Base-by-base conservation (phyloP, 371 early-diverging fungal genomes). In the Coemansia sp. region DNA sequence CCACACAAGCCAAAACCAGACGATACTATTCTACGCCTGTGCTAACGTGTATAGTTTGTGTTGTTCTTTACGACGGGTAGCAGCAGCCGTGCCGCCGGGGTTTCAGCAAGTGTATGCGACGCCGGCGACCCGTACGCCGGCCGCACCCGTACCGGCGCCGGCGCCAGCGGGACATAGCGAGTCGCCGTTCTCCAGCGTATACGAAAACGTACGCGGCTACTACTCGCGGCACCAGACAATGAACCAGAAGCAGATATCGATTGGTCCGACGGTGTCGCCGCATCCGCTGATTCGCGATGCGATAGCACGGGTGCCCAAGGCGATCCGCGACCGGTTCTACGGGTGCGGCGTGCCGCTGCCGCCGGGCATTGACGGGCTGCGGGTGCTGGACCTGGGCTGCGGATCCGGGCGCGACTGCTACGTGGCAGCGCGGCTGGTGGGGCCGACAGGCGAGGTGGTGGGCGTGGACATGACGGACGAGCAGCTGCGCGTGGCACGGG, bases 391-490 rank as follows among this genome's bases (percentile, higher is more conserved):
- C 51, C 59, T 82, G 32, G 82, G 82, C 9, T 82, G 78, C 56
- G 82, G 82, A n/a, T 59, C 73, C 11, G 82, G 82, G 1, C 81
- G 80, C 35, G 82, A 82, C 68, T 82, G 82, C 63, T 82, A 82
- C 62, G 79, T 82, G 55, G 82, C 80, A 4, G 76, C 81, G 20
- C 57, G 63, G 57, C 79, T 82, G 14, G 82, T 82, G 41, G 82
- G 82, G 11, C 67, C 64, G 47, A 48, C 49, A 11, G 82, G 82
- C 36, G 67, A 68, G 52, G 82, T 82, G 26, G 73, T 68, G 5
- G 82, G 82, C 36, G 63, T 82, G 11, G 82, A 82, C 68, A 82
- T 81, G 80, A 81, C 81, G 3, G 82, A 77, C 62, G 82, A 82
- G 65, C 81, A 80, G 64, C 61, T 82, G 65, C 55, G 70, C 4